Conservation (phyloP, 2,329 filamentous ascomycete genomes). For the Alternaria hordeiaustralica region DNA sequence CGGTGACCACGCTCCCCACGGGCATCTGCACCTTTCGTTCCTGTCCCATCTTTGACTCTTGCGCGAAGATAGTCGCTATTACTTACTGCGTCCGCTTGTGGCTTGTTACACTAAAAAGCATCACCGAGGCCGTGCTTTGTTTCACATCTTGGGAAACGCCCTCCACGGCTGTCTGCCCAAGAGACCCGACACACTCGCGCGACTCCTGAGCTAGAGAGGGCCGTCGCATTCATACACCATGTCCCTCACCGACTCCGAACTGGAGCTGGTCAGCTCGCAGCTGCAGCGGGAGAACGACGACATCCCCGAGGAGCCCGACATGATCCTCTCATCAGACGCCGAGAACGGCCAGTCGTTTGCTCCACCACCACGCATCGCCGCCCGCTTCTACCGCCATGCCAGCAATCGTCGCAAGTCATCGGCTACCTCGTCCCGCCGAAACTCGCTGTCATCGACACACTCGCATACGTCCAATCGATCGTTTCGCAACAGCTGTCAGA, state of each 20-base stretch:
- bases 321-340: slow-evolving; percentile 49
- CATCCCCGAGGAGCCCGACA: slow-evolving; percentile 52
- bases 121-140: slow-evolving; percentile 39
- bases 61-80: slow-evolving; percentile 15
- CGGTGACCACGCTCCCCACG: slow-evolving; percentile 6
- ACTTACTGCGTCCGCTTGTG: slow-evolving; percentile 25
- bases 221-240: slow-evolving; percentile 19
- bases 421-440: slow-evolving; percentile 78
- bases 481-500: slow-evolving; percentile 66
- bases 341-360: slow-evolving; percentile 57
- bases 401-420: slow-evolving; percentile 75
- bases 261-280: slow-evolving; percentile 38
- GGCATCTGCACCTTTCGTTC: slow-evolving; percentile 25
- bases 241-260: slow-evolving; percentile 44
- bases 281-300: slow-evolving; percentile 45
- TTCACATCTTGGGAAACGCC: slow-evolving; percentile 29
- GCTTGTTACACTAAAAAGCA: slow-evolving; percentile 25
- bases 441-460: slow-evolving; percentile 78
- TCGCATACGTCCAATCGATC: slow-evolving; percentile 71
- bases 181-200: slow-evolving; percentile 30
- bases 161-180: slow-evolving; percentile 4
- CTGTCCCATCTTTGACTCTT: slow-evolving; percentile 26
- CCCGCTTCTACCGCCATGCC: slow-evolving; percentile 73
- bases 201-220: slow-evolving; percentile 13
- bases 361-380: slow-evolving; percentile 77